These are phyloP conservation scores for Entonaema liquescens DNA, from an alignment of 495 filamentous ascomycete species.

Conservation along the genomic window DNA sequence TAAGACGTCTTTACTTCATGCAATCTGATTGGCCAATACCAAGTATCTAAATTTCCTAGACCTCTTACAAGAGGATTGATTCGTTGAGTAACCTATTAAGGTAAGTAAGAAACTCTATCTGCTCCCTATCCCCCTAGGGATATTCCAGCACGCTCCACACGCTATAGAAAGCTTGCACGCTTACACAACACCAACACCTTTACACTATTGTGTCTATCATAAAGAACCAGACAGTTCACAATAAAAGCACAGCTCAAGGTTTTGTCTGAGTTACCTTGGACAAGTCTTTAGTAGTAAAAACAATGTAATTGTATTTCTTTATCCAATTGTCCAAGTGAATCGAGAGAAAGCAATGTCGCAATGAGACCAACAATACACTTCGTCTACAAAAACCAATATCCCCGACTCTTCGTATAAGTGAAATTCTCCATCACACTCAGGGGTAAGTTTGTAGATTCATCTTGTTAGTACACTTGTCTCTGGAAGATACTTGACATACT, in stretches of 20 bases:
- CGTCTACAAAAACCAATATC: background rate
- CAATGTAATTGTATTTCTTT: background rate
- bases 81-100: background rate
- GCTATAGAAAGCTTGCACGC: no score
- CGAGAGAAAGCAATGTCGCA: background rate
- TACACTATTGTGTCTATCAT: no score
- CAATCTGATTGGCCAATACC: background rate
- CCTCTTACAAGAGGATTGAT: background rate
- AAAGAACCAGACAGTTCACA: background rate
- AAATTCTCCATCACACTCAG: no score
- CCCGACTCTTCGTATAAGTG: background rate
- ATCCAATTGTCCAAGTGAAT: background rate
- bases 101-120: background rate
- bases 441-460: background rate
- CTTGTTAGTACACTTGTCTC: background rate
- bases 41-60: no score
- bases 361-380: background rate
- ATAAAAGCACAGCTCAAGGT: background rate
- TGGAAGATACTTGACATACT: background rate
- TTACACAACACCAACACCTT: no score
- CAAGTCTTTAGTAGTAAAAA: background rate
- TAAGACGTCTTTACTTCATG: background rate
- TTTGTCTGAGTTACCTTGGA: background rate
- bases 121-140: background rate
- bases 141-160: background rate